Conservation (phyloP, 2,329 filamentous ascomycete genomes). For the Fusarium agapanthi region DNA sequence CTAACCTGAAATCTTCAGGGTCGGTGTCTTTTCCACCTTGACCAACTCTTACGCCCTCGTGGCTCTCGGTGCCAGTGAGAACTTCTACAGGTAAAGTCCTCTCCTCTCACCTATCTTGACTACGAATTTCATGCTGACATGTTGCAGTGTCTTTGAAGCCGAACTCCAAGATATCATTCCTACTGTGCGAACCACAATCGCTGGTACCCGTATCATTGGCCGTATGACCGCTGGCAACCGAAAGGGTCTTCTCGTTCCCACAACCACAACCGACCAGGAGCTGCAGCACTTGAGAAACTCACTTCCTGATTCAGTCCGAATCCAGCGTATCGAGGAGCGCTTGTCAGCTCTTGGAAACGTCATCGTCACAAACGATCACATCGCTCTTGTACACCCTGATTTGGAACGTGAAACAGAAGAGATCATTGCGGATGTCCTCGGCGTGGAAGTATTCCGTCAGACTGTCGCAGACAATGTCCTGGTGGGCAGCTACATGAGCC, state of each 20-base stretch:
- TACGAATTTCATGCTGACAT: not conserved
- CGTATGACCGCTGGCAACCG: conserved; percentile 96
- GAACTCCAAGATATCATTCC: conserved; percentile 98
- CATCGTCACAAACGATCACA: conserved; percentile 95
- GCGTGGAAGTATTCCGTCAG: conserved; percentile 90
- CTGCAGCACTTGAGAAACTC: conserved; percentile 96
- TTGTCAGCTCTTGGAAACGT: conserved; percentile 96
- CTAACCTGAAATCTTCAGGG: conserved; percentile 61
- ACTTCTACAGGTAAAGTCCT: conserved; percentile 84
- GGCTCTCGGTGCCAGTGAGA: conserved; percentile 93
- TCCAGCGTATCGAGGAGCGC: conserved; percentile 97
- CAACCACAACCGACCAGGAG: conserved; percentile 96
- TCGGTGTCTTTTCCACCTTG: conserved; percentile 95
- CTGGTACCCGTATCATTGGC: conserved; percentile 94
- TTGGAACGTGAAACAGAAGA: conserved; percentile 98
- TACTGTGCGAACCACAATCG: conserved; percentile 95
- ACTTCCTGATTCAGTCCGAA: conserved; percentile 89
- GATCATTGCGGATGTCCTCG: conserved; percentile 93
- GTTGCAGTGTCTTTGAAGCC: conserved; percentile 85
- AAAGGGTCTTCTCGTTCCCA: conserved; percentile 95
- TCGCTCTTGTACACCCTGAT: conserved; percentile 94
- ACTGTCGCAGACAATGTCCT: conserved; percentile 97
- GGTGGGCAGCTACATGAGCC: conserved; percentile 94
- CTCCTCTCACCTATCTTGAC: not conserved
- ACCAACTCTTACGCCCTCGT: conserved; percentile 98